These are phyloP conservation scores for Picea abies DNA, from an alignment of 83 land plant species.

Conservation along the genomic window DNA sequence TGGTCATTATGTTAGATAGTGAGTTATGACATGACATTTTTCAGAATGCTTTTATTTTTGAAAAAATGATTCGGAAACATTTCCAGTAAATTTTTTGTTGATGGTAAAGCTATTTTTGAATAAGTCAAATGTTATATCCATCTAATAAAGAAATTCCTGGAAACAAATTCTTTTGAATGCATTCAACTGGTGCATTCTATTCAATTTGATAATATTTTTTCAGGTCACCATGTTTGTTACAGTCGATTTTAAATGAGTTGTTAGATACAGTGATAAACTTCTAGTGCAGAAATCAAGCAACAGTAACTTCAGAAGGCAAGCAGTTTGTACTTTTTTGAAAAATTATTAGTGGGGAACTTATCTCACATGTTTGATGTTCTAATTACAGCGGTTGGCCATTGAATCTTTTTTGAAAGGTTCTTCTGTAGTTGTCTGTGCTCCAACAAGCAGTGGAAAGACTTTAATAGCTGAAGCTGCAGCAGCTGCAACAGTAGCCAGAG, in stretches of 20 bases:
- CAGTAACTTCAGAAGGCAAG: not conserved
- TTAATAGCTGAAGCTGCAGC: constrained; percentile 98
- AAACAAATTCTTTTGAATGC: constrained; percentile 1
- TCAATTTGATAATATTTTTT: not conserved
- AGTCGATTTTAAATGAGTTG: not conserved
- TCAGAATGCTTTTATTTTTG: too few species aligned
- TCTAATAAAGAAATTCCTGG: not conserved
- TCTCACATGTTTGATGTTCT: constrained; percentile 10
- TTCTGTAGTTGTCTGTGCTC: constrained; percentile 97
- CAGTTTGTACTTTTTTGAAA: not conserved
- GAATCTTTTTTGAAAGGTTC: constrained; percentile 90
- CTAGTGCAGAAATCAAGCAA: not conserved
- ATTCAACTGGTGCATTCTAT: not conserved
- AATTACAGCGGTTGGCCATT: constrained; percentile 73
- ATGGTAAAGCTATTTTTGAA: not conserved
- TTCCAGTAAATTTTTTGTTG: too few species aligned
- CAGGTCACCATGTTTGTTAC: not conserved
- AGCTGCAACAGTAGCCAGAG: constrained; percentile 79
- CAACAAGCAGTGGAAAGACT: constrained; percentile 99
- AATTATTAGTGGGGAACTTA: not conserved
- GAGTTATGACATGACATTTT: not conserved
- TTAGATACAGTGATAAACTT: not conserved
- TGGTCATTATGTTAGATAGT: not conserved
- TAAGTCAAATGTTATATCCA: not conserved
- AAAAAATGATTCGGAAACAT: too few species aligned